Conservation (phyloP, 83 land plant genomes). For the Thuja plicata region DNA sequence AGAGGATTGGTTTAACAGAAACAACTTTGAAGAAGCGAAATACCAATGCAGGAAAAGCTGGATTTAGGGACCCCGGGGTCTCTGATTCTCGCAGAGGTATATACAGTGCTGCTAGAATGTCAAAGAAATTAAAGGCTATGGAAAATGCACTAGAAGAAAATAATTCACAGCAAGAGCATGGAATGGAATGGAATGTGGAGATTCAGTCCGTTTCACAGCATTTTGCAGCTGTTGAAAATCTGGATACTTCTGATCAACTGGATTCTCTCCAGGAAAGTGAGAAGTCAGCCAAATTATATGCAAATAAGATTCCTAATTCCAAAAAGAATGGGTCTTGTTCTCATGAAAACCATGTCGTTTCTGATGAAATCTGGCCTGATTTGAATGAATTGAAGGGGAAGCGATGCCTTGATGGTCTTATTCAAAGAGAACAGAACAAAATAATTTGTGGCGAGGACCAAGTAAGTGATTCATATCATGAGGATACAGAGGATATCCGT, state of each 20-base stretch:
- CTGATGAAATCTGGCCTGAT: neutral
- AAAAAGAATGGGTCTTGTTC: neutral
- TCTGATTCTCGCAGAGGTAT: neutral
- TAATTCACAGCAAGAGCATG: neutral
- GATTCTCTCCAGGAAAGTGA: neutral
- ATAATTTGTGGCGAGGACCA: neutral
- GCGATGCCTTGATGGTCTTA: neutral
- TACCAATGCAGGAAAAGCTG: neutral
- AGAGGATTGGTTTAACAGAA: neutral
- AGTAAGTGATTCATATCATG: neutral
- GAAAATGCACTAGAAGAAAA: neutral
- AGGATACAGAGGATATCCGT: neutral
- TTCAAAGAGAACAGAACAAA: slow-evolving; percentile 4
- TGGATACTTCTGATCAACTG: neutral
- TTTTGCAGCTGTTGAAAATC: slow-evolving; percentile 1
- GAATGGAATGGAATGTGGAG: neutral
- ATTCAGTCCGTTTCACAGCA: neutral
- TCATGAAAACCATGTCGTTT: neutral
- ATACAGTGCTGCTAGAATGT: neutral
- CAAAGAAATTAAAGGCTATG: neutral
- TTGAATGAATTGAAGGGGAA: slow-evolving; percentile 1
- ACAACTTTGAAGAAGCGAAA: neutral
- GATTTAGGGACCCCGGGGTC: neutral
- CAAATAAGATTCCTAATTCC: neutral
- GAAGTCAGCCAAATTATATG: neutral